Percentiles rank a stretch among this genome's conserved stretches.
Conservation (phyloP, 768 basidiomycete genomes). For the Clavaria fumosa region DNA sequence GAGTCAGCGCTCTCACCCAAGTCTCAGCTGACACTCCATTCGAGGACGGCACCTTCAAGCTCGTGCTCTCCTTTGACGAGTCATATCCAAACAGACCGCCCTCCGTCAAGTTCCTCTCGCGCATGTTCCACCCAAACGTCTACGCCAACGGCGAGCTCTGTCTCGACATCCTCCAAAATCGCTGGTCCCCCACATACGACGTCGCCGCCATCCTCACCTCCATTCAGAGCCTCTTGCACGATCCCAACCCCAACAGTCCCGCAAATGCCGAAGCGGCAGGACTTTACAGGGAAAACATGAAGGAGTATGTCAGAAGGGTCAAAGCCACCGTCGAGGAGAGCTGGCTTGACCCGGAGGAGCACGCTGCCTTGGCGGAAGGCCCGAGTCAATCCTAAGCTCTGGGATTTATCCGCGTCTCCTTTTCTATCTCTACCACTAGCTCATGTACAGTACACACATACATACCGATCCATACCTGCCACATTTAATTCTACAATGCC, state of each 20-base stretch:
- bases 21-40: constrained; percentile 88
- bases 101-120: constrained; percentile 88
- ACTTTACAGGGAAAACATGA: constrained; percentile 94
- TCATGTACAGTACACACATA: no score
- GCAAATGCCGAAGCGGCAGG: constrained; percentile 98
- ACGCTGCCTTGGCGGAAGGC: constrained; percentile 23
- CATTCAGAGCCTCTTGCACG: constrained; percentile 90
- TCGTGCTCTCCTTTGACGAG: constrained; percentile 90
- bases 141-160: constrained; percentile 98
- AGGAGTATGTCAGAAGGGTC: constrained; percentile 89
- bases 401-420: no score
- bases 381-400: no score
- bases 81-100: constrained; percentile 98
- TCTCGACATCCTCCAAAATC: constrained; percentile 94
- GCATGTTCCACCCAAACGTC: constrained; percentile 99
- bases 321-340: constrained; percentile 90
- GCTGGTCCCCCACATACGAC: constrained; percentile 98
- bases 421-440: no score
- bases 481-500: no score
- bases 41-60: constrained; percentile 98
- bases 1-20: constrained; percentile 2
- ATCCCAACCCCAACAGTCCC: constrained; percentile 96
- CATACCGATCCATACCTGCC: no score
- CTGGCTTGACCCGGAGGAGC: constrained; percentile 80
- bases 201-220: constrained; percentile 96